Evolutionary conservation across 306 rosid genomes (phyloP).

Genomic region (Delonix regia): DNA sequence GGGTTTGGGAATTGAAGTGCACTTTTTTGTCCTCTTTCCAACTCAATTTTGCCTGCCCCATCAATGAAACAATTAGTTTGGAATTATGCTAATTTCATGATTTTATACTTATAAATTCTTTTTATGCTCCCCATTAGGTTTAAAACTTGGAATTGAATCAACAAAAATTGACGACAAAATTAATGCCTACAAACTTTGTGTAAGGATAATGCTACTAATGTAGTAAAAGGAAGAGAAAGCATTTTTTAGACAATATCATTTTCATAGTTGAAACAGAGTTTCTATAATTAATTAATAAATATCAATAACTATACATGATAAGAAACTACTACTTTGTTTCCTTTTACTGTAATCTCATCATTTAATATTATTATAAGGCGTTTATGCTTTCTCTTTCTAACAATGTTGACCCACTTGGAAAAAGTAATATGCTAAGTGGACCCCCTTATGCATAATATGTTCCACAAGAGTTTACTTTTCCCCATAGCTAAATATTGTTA

Average conservation of each 20-base stretch:
- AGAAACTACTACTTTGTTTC: neutral
- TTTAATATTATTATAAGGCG: neutral
- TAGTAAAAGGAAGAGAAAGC: neutral
- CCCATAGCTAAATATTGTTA: neutral
- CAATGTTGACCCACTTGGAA: neutral
- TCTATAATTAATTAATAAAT: slow-evolving; percentile 2
- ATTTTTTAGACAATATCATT: slow-evolving; percentile 11
- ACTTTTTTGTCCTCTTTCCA: neutral
- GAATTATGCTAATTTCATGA: slow-evolving; percentile 1
- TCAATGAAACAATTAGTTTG: neutral
- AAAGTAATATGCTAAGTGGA: neutral
- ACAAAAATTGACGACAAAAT: neutral
- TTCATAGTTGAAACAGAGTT: neutral
- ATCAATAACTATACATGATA: neutral
- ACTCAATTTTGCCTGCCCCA: neutral
- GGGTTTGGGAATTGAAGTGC: too few relatives aligned
- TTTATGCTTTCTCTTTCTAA: neutral
- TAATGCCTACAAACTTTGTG: neutral
- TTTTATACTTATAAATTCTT: slow-evolving; percentile 3
- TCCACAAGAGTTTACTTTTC: neutral
- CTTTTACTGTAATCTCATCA: neutral
- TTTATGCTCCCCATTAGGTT: slow-evolving; percentile 28
- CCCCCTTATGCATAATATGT: neutral
- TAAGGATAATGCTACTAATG: too few relatives aligned
- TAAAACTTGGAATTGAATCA: slow-evolving; percentile 11